Percentiles rank a stretch among this genome's conserved stretches.
Conservation (phyloP, 1,139 yeast genomes). For the Yamadazyma trypodendri region DNA sequence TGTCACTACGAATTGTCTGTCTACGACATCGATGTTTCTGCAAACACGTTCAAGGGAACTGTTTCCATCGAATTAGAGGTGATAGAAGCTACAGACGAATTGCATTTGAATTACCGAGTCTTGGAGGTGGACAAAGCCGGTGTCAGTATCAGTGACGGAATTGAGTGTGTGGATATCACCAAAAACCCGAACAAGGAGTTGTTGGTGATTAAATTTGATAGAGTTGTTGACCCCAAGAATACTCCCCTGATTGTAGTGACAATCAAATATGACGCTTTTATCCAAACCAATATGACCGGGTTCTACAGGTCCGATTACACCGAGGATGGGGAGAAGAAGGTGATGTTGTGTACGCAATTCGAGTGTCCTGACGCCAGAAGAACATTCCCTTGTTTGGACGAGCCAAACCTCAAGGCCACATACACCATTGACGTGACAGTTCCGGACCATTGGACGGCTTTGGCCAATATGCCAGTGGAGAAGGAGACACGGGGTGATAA, state of each 20-base stretch:
- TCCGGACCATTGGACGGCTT: slow-evolving; percentile 56
- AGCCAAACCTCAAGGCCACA: slow-evolving; percentile 74
- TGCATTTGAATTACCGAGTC: slow-evolving; percentile 45
- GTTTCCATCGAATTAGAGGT: slow-evolving; percentile 40
- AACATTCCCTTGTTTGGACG: slow-evolving; percentile 83
- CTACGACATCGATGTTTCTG: slow-evolving; percentile 30
- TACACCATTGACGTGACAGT: slow-evolving; percentile 63
- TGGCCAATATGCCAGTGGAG: slow-evolving; percentile 70
- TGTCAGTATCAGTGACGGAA: slow-evolving; percentile 10
- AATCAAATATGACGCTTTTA: slow-evolving; percentile 44
- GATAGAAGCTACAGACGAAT: slow-evolving; percentile 28
- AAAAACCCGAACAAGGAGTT: slow-evolving; percentile 26
- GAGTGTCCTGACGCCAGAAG: slow-evolving; percentile 85
- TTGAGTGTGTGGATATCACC: slow-evolving; percentile 18
- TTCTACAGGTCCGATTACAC: slow-evolving; percentile 76
- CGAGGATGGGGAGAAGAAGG: slow-evolving; percentile 58
- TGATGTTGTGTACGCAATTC: slow-evolving; percentile 78
- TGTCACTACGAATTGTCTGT: slow-evolving; percentile 43
- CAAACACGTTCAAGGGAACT: slow-evolving; percentile 39
- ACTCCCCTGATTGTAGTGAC: slow-evolving; percentile 22
- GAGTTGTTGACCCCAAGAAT: slow-evolving; percentile 11
- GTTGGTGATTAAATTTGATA: slow-evolving; percentile 25
- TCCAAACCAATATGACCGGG: slow-evolving; percentile 69
- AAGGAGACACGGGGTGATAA: slow-evolving; percentile 11
- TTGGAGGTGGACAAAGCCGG: slow-evolving; percentile 23